Conservation (phyloP, 441 rosid species). For the Pelargonium citronellum region DNA sequence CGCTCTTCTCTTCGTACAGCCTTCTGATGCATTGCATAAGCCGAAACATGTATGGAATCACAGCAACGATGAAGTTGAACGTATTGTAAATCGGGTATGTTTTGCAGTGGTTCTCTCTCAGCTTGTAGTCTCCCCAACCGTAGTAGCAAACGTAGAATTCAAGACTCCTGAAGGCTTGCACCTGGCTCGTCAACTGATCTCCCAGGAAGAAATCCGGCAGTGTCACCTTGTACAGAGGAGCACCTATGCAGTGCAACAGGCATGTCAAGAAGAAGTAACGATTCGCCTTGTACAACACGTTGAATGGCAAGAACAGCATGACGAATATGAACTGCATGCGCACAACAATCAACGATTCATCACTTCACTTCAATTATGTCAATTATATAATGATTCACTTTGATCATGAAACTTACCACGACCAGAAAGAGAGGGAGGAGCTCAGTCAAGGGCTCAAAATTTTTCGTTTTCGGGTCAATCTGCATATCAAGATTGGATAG, state of each 20-base stretch:
- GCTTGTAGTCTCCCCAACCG: neutral
- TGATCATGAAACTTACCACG: neutral
- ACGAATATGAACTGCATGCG: neutral
- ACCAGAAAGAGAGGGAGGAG: conserved; percentile 51
- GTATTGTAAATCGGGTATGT: neutral
- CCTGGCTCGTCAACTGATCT: conserved; percentile 5
- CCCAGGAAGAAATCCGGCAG: conserved; percentile 5
- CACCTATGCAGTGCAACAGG: neutral
- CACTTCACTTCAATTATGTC: neutral
- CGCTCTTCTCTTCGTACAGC: neutral
- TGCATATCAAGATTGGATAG: conserved; percentile 76
- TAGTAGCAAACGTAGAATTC: neutral
- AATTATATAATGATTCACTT: no score
- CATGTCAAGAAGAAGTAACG: conserved; percentile 7
- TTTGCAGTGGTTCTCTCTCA: neutral
- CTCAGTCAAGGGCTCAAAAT: conserved; percentile 41
- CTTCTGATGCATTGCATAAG: conserved; percentile 2
- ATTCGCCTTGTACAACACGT: neutral
- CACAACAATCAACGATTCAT: neutral
- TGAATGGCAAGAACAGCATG: neutral
- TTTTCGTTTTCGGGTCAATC: conserved; percentile 46
- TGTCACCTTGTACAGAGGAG: conserved; percentile 3
- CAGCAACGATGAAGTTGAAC: neutral
- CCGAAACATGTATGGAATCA: neutral
- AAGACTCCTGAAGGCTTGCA: neutral